Evolutionary conservation across 805 yeast genomes (phyloP).

Genomic region (Tetrapisispora nanseiensis): DNA sequence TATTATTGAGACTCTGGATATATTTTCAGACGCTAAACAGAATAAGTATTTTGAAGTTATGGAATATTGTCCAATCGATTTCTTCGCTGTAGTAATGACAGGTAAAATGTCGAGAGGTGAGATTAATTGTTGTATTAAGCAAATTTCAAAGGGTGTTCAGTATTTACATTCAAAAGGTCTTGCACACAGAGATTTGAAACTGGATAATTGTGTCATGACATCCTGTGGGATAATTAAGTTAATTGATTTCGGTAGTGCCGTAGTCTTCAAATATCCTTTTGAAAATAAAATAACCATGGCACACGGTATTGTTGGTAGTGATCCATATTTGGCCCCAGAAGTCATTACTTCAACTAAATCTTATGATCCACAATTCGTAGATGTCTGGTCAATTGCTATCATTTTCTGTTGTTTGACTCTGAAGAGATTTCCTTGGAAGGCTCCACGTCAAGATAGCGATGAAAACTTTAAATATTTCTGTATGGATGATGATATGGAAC

Average conservation of each 20-base stretch:
- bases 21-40: slow-evolving; percentile 45
- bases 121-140: slow-evolving; percentile 73
- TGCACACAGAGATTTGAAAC: slow-evolving; percentile 74
- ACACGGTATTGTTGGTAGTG: slow-evolving; percentile 76
- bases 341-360: slow-evolving; percentile 42
- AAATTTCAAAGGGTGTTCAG: slow-evolving; percentile 59
- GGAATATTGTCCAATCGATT: slow-evolving; percentile 81
- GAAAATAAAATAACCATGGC: slow-evolving; percentile 49
- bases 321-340: slow-evolving; percentile 82
- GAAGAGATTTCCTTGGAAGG: slow-evolving; percentile 82
- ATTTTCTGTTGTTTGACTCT: slow-evolving; percentile 82
- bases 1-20: slow-evolving; percentile 68
- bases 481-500: slow-evolving; percentile 61
- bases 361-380: slow-evolving; percentile 72
- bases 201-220: slow-evolving; percentile 76
- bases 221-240: slow-evolving; percentile 63
- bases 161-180: slow-evolving; percentile 70
- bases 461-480: slow-evolving; percentile 60
- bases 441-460: slow-evolving; percentile 54
- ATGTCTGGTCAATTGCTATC: slow-evolving; percentile 77
- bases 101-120: slow-evolving; percentile 75
- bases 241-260: slow-evolving; percentile 80
- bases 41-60: slow-evolving; percentile 69
- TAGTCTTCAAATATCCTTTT: slow-evolving; percentile 69
- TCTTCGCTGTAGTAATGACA: slow-evolving; percentile 80